Evolutionary conservation across 495 filamentous ascomycete species (phyloP), one percentile per base, ranked within the genome.

Genomic region (Daldinia decipiens): DNA sequence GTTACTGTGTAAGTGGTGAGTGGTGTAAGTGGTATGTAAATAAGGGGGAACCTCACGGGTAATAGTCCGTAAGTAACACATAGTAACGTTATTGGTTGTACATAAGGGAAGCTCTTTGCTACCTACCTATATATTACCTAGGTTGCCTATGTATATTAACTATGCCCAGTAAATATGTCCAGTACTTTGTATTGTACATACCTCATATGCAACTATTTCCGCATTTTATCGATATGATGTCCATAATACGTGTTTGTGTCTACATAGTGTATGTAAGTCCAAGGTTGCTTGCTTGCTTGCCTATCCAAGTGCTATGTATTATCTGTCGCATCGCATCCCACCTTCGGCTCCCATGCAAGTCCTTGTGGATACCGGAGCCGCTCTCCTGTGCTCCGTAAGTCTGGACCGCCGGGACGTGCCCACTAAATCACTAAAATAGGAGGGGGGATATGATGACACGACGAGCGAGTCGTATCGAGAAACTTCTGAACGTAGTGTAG

Each of bases 401-500:
- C 65, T 66, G 65, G 70, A 66, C 40, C 56, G 36, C 57, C 62
- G 45, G 32, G 27, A 64, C 39, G 34, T 58, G 55, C 60, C 40
- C 55, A 56, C 47, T 13, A 36, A 36, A 13, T 13, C 34, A 36
- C 34, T 5, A 36, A 34, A 34, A 34, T 34, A 8, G 32, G 32
- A 3, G 29, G 29, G 29, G 29, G 7, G 9, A 32, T 8, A 36
- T 45, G 65, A 62, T 65, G 57, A 65, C 56, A 69, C 60, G 51
- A 69, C 52, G 53, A 58, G 70, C 52, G 53, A 58, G 70, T 68
- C 43, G 58, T 65, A 73, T 73, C 65, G 70, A 62, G 58, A 47
- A 69, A 58, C 59, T 61, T 43, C 52, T 63, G 59, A 47, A 69
- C 65, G 70, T 73, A 51, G 70, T 62, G 70, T 73, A 51, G 70